Base-by-base conservation (phyloP, 768 basidiomycete species). In the Suillus paluster region DNA sequence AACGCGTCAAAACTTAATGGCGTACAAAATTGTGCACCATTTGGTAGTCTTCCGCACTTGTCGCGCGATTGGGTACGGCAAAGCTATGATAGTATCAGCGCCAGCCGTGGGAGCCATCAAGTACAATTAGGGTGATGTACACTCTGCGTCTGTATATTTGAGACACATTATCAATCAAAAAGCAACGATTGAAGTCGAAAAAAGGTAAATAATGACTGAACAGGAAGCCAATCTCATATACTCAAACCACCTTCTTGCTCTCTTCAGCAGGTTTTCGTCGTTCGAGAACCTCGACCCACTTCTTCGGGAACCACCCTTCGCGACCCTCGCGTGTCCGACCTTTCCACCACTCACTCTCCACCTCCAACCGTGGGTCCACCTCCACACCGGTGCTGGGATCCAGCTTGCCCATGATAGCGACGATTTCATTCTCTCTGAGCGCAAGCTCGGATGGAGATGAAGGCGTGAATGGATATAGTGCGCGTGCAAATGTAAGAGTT, bases 301-400 rank as follows among this genome's bases (percentile, higher is more conserved):
- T 94, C 61, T 80, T 84, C 2, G 96, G 96, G 83, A 99, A 97
- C 94, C 95, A 99, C 0, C 96, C 96, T 67, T 92, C 88, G 66
- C 90, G 82, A 0, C 96, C 96, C 66, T 97, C 95, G 61, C 96
- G 81, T 63, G 92, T 95, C 50, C 96, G 83, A 1, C 96, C 96
- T 73, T 87, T 89, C 95, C 95, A 98, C 96, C 96, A 99, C 61
- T 95, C 95, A 5, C 81, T 85, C 60, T 80, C 78, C 27, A n/a
- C 72, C 58, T 87, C 81, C 21, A 88, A 78, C 25, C 89, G 77
- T 3, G 88, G 86, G 65, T 91, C 87, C 5, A 90, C 87, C 61
- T 89, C 89, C 61, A 73, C 76, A 0, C 91, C 91, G n/a, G 86
- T 90, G 14, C 80, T 73, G 1, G 88, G 89, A 66, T 91, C 91